These are phyloP conservation scores for Anthoceros angustus DNA, from an alignment of 225 moss, liverwort and hornwort genomes.

Conservation along the genomic window DNA sequence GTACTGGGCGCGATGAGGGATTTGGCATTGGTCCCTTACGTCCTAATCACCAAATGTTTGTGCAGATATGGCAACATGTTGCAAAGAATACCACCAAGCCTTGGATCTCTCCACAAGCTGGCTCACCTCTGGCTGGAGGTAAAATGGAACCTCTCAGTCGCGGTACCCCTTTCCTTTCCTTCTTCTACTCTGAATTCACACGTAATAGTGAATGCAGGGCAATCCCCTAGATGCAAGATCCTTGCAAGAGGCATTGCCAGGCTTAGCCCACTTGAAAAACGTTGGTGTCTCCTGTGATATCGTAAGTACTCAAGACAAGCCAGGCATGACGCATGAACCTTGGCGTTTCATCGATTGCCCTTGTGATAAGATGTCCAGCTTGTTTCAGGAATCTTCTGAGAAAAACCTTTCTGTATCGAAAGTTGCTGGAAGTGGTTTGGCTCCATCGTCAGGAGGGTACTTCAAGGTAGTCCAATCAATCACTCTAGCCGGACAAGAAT, in stretches of 20 bases:
- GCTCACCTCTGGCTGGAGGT: slow-evolving; percentile 72
- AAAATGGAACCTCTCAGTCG: background rate
- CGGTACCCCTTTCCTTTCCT: background rate
- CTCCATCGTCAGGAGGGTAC: slow-evolving; percentile 50
- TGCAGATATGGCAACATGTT: slow-evolving; percentile 70
- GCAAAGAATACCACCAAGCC: slow-evolving; percentile 30
- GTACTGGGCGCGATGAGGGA: background rate
- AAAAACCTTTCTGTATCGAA: slow-evolving; percentile 30
- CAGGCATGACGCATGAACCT: background rate
- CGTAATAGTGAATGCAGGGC: slow-evolving; percentile 9
- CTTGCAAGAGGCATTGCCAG: slow-evolving; percentile 32
- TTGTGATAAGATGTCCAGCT: background rate
- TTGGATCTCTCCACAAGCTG: slow-evolving; percentile 39
- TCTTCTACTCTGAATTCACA: too few species aligned
- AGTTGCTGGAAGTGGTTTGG: slow-evolving; percentile 49
- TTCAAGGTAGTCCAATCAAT: slow-evolving; percentile 38
- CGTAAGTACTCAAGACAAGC: slow-evolving; percentile 13
- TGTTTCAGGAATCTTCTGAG: slow-evolving; percentile 27
- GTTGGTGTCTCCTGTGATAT: slow-evolving; percentile 42
- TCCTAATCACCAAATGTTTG: background rate
- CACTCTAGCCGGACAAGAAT: background rate
- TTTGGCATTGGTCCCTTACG: background rate
- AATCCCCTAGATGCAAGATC: slow-evolving; percentile 37
- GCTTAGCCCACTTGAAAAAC: slow-evolving; percentile 29
- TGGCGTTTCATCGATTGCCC: background rate